A percentile compares a stretch with the other conserved stretches of the same genome.
Conservation (phyloP, 2,329 filamentous ascomycete genomes). For the Nigrograna mackinnonii region DNA sequence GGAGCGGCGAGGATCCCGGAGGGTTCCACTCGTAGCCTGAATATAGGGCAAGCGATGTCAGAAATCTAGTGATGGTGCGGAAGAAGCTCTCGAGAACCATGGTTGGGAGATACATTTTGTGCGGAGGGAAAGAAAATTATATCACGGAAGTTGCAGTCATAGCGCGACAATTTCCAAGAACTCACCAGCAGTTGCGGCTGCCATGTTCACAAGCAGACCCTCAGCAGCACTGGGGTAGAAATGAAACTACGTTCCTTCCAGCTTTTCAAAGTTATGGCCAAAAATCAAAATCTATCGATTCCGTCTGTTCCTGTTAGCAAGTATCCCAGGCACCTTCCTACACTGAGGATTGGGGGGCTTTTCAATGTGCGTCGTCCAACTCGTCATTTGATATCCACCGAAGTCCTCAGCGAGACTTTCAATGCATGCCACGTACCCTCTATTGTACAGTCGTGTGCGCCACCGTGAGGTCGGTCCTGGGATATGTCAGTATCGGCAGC, state of each 20-base stretch:
- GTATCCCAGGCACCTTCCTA: no score
- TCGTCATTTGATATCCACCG: no score
- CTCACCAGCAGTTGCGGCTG: constrained; percentile 47
- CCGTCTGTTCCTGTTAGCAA: constrained; percentile 13
- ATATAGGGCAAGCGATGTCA: constrained; percentile 35
- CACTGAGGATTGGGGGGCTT: no score
- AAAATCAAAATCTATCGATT: neutral
- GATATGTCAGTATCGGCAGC: constrained; percentile 30
- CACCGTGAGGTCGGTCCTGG: constrained; percentile 1
- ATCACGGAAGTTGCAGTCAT: constrained; percentile 20
- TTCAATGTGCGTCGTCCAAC: no score
- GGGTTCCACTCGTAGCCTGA: constrained; percentile 46
- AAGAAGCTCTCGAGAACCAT: constrained; percentile 17
- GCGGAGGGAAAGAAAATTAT: constrained; percentile 12
- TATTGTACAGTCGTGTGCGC: constrained; percentile 30
- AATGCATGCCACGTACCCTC: no score
- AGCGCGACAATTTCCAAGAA: constrained; percentile 24
- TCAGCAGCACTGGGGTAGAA: constrained; percentile 19
- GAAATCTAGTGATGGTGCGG: constrained; percentile 30
- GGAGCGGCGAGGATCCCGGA: constrained; percentile 39
- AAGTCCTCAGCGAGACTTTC: no score
- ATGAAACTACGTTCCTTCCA: constrained; percentile 11
- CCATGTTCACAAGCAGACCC: constrained; percentile 36
- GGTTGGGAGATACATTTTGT: constrained; percentile 10
- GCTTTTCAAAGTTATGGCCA: constrained; percentile 6